phyloP scores from a whole-genome alignment of 2,329 filamentous ascomycete genomes.

The Phialocephala subalpina region DNA sequence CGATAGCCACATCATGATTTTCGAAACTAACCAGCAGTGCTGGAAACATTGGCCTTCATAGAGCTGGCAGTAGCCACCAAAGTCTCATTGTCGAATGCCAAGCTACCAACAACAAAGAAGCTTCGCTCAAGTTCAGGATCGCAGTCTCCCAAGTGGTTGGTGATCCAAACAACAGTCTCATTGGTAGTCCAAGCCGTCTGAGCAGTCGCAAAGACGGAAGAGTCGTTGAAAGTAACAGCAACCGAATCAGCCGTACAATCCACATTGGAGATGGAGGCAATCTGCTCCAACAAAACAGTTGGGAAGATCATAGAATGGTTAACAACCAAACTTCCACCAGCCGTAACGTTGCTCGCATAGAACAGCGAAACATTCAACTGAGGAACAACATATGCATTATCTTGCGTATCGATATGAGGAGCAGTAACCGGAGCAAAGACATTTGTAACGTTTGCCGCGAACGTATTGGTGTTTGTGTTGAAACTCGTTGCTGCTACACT shows the following conservation, averaged over 20 bases:
- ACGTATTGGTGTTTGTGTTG: neutral
- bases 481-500: neutral
- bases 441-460: slow-evolving; percentile 17
- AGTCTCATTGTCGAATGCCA: slow-evolving; percentile 41
- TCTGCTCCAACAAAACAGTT: slow-evolving; percentile 44
- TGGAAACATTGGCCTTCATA: slow-evolving; percentile 44
- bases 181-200: slow-evolving; percentile 38
- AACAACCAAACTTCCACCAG: slow-evolving; percentile 32
- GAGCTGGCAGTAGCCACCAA: slow-evolving; percentile 45
- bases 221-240: slow-evolving; percentile 38
- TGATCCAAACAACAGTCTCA: slow-evolving; percentile 48
- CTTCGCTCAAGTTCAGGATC: slow-evolving; percentile 50
- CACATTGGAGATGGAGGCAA: slow-evolving; percentile 42
- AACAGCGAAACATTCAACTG: slow-evolving; percentile 28
- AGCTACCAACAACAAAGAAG: slow-evolving; percentile 46
- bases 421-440: slow-evolving; percentile 27
- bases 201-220: slow-evolving; percentile 37
- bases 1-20: neutral
- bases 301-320: slow-evolving; percentile 42
- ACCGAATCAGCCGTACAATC: slow-evolving; percentile 41
- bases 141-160: slow-evolving; percentile 52
- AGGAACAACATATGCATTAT: slow-evolving; percentile 25
- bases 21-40: slow-evolving; percentile 46
- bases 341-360: slow-evolving; percentile 29
- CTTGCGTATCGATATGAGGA: slow-evolving; percentile 24